Evolutionary conservation across 2,329 filamentous ascomycete species (phyloP).

Genomic region (Exophiala alcalophila): DNA sequence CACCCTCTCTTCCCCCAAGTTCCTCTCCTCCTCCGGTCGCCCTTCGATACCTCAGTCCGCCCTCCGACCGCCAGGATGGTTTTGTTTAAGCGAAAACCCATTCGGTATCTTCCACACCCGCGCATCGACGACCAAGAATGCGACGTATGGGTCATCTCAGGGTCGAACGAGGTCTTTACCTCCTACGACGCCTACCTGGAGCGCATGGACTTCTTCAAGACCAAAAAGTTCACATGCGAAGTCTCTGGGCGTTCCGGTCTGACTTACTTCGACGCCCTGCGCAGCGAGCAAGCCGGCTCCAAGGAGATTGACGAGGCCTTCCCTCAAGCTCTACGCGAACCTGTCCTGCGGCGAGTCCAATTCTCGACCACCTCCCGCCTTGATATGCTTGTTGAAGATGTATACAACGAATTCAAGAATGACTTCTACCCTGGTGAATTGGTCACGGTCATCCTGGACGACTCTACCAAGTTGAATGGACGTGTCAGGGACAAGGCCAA

Average conservation of each 20-base stretch:
- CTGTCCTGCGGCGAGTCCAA: conserved; percentile 85
- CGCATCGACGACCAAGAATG: conserved; percentile 74
- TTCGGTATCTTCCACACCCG: conserved; percentile 72
- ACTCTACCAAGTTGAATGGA: conserved; percentile 63
- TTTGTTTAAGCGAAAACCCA: conserved; percentile 91
- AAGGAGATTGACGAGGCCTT: conserved; percentile 89
- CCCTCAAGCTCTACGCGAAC: conserved; percentile 84
- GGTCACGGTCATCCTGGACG: conserved; percentile 68
- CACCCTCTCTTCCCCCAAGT: conserved; percentile 2
- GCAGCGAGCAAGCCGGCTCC: conserved; percentile 73
- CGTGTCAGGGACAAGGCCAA: conserved; percentile 81
- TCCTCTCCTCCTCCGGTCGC: background rate
- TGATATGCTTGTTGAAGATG: conserved; percentile 62
- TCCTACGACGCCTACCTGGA: conserved; percentile 85
- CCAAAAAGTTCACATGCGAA: conserved; percentile 84
- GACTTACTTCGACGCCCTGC: conserved; percentile 86
- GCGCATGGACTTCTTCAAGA: conserved; percentile 45
- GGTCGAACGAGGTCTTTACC: conserved; percentile 85
- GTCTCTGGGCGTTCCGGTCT: conserved; percentile 90
- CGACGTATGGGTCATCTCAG: conserved; percentile 88
- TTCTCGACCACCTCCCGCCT: conserved; percentile 86
- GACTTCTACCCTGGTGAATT: conserved; percentile 89
- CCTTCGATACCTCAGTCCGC: background rate
- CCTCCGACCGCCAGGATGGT: conserved; percentile 58
- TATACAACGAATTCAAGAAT: conserved; percentile 66